These are phyloP conservation scores for Peronospora belbahrii DNA, from an alignment of 352 stramenopile species.

Conservation along the genomic window DNA sequence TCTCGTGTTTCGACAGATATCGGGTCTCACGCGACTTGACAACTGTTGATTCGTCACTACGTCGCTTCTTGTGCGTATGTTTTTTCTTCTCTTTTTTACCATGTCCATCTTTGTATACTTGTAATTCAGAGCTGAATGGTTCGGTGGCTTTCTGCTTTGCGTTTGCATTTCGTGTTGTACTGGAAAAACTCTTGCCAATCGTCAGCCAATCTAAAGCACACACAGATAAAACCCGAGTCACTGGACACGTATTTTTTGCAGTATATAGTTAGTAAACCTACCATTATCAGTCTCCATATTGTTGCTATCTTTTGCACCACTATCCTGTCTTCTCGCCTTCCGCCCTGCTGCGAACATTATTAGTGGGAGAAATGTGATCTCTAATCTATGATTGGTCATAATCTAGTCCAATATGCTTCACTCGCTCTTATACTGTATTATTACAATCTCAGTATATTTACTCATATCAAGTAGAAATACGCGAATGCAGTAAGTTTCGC, in stretches of 20 bases:
- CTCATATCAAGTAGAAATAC: conserved; percentile 60
- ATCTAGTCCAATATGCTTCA: too few species aligned
- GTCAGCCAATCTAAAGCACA: conserved; percentile 39
- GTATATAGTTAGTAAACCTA: not conserved
- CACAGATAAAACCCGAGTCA: conserved; percentile 1
- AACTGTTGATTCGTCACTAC: conserved; percentile 1
- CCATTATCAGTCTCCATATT: not conserved
- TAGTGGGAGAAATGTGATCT: not conserved
- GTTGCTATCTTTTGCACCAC: not conserved
- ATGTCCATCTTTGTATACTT: conserved; percentile 28
- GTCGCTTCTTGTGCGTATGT: conserved; percentile 13
- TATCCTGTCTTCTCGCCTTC: conserved; percentile 1
- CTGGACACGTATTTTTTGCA: not conserved
- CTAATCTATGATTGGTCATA: conserved; percentile 3
- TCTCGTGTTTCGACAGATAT: conserved; percentile 27
- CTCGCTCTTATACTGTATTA: too few species aligned
- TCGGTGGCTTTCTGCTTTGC: not conserved
- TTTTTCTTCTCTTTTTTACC: conserved; percentile 24
- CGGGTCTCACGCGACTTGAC: conserved; percentile 8
- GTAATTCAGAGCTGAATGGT: conserved; percentile 9
- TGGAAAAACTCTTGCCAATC: conserved; percentile 26
- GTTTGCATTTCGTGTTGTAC: conserved; percentile 1
- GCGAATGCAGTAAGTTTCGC: conserved; percentile 54
- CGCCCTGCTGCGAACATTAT: conserved; percentile 32
- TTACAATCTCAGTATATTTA: too few species aligned